These are phyloP conservation scores for Bassia scoparia DNA, from an alignment of 148 eudicot genomes.

Conservation along the genomic window DNA sequence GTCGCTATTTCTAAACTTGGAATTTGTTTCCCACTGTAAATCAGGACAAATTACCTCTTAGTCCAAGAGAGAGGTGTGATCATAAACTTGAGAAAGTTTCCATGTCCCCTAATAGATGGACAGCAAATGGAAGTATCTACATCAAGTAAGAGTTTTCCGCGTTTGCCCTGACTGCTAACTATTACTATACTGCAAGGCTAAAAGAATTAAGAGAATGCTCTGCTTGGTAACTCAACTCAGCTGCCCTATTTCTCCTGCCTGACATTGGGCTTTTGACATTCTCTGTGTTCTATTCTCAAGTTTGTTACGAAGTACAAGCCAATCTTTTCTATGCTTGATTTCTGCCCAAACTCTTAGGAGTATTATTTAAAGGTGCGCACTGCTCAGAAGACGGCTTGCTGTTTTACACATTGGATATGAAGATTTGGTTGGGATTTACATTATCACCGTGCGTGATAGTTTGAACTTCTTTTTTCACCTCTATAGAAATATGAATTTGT, in stretches of 20 bases:
- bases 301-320: neutral
- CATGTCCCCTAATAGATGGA: conserved; percentile 27
- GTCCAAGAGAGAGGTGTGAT: conserved; percentile 31
- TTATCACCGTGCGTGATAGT: neutral
- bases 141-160: conserved; percentile 44
- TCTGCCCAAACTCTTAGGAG: neutral
- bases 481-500: no score
- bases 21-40: conserved; percentile 8
- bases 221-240: neutral
- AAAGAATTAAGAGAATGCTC: neutral
- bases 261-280: conserved; percentile 6
- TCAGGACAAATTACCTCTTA: conserved; percentile 44
- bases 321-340: neutral
- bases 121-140: conserved; percentile 29
- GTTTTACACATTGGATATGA: conserved; percentile 2
- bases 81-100: conserved; percentile 31
- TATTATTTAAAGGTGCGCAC: neutral
- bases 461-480: neutral
- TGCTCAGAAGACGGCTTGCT: conserved; percentile 8
- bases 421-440: neutral
- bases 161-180: conserved; percentile 2
- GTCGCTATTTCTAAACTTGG: no score
- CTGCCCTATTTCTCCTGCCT: conserved; percentile 12
- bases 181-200: conserved; percentile 3
- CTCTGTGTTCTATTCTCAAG: neutral